Base-by-base conservation (phyloP, 208 protist genomes). In the Leptomonas seymouri region DNA sequence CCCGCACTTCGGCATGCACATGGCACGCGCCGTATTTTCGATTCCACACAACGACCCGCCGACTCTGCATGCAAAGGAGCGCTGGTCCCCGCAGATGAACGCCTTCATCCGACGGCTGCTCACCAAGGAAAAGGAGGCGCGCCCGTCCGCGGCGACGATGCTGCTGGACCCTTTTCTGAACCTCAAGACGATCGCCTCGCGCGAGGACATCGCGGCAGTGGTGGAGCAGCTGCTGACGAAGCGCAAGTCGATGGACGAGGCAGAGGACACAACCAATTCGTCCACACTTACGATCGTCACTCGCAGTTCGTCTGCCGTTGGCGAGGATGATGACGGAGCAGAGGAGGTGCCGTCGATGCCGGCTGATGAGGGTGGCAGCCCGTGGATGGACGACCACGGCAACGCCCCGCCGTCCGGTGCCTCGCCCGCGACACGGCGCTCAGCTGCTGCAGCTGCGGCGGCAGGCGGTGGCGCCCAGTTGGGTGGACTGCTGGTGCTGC, bases 1-100 rank as follows among this genome's bases (percentile, higher is more conserved):
- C 30, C 98, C 98, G 30, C 85, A 97, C 69, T 65, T 86, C 27
- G 95, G 95, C 45, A 85, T 97, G 56, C 96, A 97, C 72, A 84
- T 85, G 8, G 84, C 88, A 4, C 89, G 87, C 5, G 77, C 82
- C 2, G 62, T 97, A 20, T 91, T 89, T 44, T 68, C 83, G 50
- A 94, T 97, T 60, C 85, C 91, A 8, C 85, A 86, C 58, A 78
- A 85, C 54, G 84, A 88, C 44, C 87, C 91, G 9, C 91, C 91
- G 15, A 87, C 87, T 14, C 66, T 97, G 64, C 81, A 88, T 25
- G 67, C 81, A n/a, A 91, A 90, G 73, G 89, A 97, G 39, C 71
- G 71, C 18, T 97, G 89, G 86, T 97, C 92, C n/a, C 87, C 89
- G 21, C 84, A 89, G 69, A 97, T 97, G 92, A 78, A 85, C 68